Percentiles rank a stretch among this genome's conserved stretches.
Conservation (phyloP, 2,329 filamentous ascomycete species). For the Trichoderma sp. region DNA sequence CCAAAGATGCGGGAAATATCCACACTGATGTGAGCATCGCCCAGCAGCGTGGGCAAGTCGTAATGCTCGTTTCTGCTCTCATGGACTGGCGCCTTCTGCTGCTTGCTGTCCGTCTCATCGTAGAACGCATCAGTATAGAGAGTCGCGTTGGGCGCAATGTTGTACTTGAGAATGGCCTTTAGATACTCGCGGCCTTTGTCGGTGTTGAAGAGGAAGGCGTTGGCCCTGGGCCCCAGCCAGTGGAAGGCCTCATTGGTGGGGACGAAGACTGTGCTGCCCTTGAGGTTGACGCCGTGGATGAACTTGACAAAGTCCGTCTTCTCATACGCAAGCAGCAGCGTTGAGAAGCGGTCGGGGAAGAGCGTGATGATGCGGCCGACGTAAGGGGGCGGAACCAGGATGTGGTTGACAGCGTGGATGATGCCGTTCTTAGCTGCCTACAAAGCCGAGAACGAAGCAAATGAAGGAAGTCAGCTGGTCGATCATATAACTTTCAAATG, state of each 20-base stretch:
- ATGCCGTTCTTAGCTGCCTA: conserved; percentile 76
- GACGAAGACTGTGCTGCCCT: conserved; percentile 77
- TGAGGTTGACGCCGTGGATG: conserved; percentile 55
- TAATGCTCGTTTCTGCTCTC: conserved; percentile 51
- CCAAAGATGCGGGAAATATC: conserved; percentile 71
- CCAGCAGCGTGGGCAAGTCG: conserved; percentile 73
- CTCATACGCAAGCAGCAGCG: conserved; percentile 70
- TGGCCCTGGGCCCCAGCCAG: conserved; percentile 70
- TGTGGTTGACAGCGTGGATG: conserved; percentile 73
- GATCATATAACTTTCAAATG: too few species aligned
- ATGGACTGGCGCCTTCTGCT: conserved; percentile 37
- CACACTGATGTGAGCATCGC: conserved; percentile 66
- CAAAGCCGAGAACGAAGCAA: not conserved
- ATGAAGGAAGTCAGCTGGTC: conserved; percentile 9
- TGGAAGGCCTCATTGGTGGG: conserved; percentile 81
- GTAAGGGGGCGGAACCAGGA: conserved; percentile 75
- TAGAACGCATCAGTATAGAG: conserved; percentile 86
- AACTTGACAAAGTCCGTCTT: conserved; percentile 72
- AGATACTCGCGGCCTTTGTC: conserved; percentile 73
- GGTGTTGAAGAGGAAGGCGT: conserved; percentile 83
- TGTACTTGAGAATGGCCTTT: conserved; percentile 75
- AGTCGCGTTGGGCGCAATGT: conserved; percentile 72
- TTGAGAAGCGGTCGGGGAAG: conserved; percentile 76
- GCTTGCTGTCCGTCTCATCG: conserved; percentile 40
- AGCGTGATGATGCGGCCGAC: conserved; percentile 59